Base-by-base conservation (phyloP, 345 rosid species). In the Sisymbrium altissimum region DNA sequence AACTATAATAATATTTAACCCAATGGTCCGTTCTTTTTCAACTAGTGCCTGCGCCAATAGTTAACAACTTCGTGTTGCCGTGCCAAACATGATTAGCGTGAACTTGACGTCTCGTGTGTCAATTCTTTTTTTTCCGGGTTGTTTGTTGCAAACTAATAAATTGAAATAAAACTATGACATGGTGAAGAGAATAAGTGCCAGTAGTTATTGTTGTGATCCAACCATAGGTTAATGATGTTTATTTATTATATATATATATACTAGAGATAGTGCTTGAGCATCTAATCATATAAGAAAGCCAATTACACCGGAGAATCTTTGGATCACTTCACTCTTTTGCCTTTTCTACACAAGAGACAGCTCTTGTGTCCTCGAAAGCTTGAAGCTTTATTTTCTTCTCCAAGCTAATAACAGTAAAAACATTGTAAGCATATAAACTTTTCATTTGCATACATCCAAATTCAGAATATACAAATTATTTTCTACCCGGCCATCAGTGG, bases 211-310 rank as follows among this genome's bases (percentile, higher is more conserved):
- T 54, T 70, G 73, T 48, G 23, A 48, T 48, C 66, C 67, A 77
- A 64, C 66, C 29, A 70, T 39, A 70, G 46, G 75, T 49, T 77
- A 38, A 64, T 71, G 21, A 58, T 57, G 33, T 44, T 38, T 58
- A 43, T 12, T 49, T 39, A 39, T 43, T 63, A 25, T 21, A 36
- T 13, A 25, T 21, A 45, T 12, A 29, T 30, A n/a, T 45, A 36
- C 3, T 39, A 38, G n/a, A 57, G 80, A 64, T 66, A 65, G 64
- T 77, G 80, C 80, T 77, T 49, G 80, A 77, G 80, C 80, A 77
- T 77, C 80, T 65, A 77, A 77, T 71, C 76, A 71, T 77, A 71
- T 53, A 63, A 54, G 71, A 70, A 70, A 70, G 44, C 25, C 59
- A 58, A n/a, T 56, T 49, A 64, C 62, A 57, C 49, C 25, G 36